Percentiles rank a stretch among this genome's conserved stretches.
Conservation (phyloP, 2,329 filamentous ascomycete genomes). For the Colletotrichum falcatum region DNA sequence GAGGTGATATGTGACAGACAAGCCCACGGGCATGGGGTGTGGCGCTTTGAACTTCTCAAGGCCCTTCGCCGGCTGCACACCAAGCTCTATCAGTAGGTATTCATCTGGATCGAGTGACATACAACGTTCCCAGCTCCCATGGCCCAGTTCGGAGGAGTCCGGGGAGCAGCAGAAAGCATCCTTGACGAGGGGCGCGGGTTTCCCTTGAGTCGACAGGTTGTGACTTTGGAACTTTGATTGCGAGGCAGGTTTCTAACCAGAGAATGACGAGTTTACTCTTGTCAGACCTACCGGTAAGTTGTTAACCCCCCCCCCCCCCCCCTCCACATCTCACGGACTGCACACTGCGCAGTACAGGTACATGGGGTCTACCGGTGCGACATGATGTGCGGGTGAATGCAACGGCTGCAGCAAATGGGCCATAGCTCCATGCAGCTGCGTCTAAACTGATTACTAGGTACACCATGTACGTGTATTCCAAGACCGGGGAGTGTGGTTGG, state of each 20-base stretch:
- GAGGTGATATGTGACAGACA: constrained; percentile 34
- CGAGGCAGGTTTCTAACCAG: constrained; percentile 5
- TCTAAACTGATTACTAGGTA: not conserved
- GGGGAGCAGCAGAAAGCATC: too few relatives aligned
- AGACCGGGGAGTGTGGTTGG: not conserved
- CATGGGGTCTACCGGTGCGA: not conserved
- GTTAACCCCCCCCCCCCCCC: not conserved
- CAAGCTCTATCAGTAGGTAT: not conserved
- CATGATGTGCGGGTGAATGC: not conserved
- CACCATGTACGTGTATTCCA: not conserved
- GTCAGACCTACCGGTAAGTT: too few relatives aligned
- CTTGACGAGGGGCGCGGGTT: too few relatives aligned
- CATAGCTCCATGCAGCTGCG: constrained; percentile 36
- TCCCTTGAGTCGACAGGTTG: not conserved
- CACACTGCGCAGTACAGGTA: not conserved
- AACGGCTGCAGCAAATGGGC: constrained; percentile 19
- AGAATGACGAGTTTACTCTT: constrained; percentile 1
- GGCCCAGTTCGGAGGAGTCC: not conserved
- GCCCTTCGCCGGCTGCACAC: not conserved
- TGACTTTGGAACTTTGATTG: constrained; percentile 1
- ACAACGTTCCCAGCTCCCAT: not conserved
- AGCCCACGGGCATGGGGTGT: constrained; percentile 2
- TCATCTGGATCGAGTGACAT: not conserved
- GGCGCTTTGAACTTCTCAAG: constrained; percentile 2
- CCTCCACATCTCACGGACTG: constrained; percentile 3